These are phyloP conservation scores for Amanita brunnescens DNA, from an alignment of 768 basidiomycete species.

Conservation along the genomic window DNA sequence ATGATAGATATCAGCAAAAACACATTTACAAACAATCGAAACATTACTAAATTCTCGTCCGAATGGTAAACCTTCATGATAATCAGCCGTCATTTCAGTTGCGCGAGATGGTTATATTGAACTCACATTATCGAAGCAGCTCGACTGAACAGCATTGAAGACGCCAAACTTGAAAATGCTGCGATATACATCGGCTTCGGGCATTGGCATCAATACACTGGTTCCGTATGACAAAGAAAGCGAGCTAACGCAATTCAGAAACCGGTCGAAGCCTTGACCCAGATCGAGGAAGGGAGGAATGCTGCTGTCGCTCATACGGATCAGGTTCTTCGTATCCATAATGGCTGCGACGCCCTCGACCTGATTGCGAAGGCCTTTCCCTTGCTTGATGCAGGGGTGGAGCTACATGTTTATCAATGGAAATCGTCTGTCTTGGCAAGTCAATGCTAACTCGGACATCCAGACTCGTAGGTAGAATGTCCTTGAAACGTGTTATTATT, in stretches of 20 bases:
- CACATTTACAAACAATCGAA: neutral
- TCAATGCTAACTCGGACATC: neutral
- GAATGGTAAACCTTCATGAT: conserved; percentile 45
- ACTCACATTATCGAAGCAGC: conserved; percentile 67
- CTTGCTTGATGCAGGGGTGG: neutral
- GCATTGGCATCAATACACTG: conserved; percentile 8
- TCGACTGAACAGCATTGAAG: conserved; percentile 89
- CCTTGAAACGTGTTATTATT: neutral
- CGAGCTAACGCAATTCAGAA: conserved; percentile 59
- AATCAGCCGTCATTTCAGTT: neutral
- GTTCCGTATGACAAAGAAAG: neutral
- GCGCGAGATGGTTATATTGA: neutral
- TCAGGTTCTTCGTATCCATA: neutral
- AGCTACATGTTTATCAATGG: neutral
- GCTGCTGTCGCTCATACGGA: conserved; percentile 7
- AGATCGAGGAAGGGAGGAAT: conserved; percentile 27
- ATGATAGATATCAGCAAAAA: neutral
- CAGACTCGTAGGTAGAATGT: neutral
- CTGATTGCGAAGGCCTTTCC: neutral
- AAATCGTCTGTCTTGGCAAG: neutral
- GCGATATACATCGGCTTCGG: conserved; percentile 73
- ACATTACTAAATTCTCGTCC: conserved; percentile 56
- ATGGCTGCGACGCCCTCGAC: neutral
- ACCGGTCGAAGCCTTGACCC: conserved; percentile 56
- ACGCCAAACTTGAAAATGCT: conserved; percentile 79